A percentile compares a stretch with the other conserved stretches of the same genome.
phyloP scores from a whole-genome alignment of 768 basidiomycete species.

The Xanthoconium purpureum region DNA sequence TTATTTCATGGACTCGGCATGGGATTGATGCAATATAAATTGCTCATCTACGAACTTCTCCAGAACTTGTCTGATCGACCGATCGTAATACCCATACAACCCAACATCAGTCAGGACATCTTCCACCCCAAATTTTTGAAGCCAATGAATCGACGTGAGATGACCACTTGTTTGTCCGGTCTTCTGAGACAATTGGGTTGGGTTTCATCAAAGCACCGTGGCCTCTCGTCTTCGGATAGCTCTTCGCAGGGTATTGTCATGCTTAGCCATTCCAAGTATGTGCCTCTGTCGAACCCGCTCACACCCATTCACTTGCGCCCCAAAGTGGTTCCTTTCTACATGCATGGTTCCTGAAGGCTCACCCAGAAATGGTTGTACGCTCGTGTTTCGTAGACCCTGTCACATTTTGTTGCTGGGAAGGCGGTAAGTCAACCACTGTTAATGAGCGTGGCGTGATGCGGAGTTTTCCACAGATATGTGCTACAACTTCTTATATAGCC shows the following conservation, averaged over 20 bases:
- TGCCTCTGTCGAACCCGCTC: background rate
- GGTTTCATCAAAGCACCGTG: conserved; percentile 36
- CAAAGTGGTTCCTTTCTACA: conserved; percentile 76
- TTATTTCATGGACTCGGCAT: conserved; percentile 90
- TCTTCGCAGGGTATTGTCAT: conserved; percentile 59
- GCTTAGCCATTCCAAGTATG: conserved; percentile 87
- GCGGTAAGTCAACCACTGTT: conserved; percentile 48
- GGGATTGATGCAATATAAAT: conserved; percentile 68
- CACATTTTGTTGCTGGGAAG: conserved; percentile 92
- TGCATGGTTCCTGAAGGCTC: conserved; percentile 84
- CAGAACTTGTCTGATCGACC: conserved; percentile 61
- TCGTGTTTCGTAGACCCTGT: conserved; percentile 92
- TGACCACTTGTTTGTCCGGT: conserved; percentile 51
- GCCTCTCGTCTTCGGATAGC: conserved; percentile 3
- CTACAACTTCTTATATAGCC: conserved; percentile 84
- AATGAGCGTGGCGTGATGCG: background rate
- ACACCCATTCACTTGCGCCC: conserved; percentile 3
- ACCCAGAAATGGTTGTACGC: conserved; percentile 63
- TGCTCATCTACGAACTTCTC: conserved; percentile 59
- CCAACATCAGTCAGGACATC: conserved; percentile 82
- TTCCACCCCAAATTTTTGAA: conserved; percentile 72
- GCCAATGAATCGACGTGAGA: conserved; percentile 65
- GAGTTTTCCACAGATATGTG: conserved; percentile 61
- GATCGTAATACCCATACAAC: conserved; percentile 74
- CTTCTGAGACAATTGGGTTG: conserved; percentile 65